A percentile compares a stretch with the other conserved stretches of the same genome.
These are phyloP conservation scores for Epithele typhae DNA, from an alignment of 768 basidiomycete genomes.

Conservation along the genomic window DNA sequence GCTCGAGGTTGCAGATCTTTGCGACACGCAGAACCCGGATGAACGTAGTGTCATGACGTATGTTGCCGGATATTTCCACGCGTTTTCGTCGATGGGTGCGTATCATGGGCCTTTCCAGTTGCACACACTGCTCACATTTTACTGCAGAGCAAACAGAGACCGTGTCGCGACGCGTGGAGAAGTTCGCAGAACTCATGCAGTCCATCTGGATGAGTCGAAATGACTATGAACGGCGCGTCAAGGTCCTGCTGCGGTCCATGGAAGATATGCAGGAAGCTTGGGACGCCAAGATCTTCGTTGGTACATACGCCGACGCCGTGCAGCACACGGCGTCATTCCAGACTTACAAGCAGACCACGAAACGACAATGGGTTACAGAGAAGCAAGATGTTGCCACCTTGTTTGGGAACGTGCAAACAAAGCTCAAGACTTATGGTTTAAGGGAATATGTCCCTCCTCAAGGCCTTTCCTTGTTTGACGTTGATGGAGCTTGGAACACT, in stretches of 20 bases:
- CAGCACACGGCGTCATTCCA: conserved; percentile 67
- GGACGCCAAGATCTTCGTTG: conserved; percentile 59
- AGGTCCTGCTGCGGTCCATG: conserved; percentile 66
- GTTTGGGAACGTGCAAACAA: conserved; percentile 91
- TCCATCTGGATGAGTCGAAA: conserved; percentile 84
- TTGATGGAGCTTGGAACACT: conserved; percentile 73
- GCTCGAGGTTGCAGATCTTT: conserved; percentile 93
- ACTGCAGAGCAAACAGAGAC: conserved; percentile 90
- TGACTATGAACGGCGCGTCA: conserved; percentile 88
- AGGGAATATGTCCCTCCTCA: conserved; percentile 76
- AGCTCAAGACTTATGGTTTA: conserved; percentile 86
- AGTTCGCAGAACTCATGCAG: conserved; percentile 94
- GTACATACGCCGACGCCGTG: conserved; percentile 81
- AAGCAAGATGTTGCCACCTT: conserved; percentile 83
- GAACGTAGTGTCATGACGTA: conserved; percentile 98
- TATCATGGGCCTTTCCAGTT: conserved; percentile 2
- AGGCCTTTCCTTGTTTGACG: conserved; percentile 65
- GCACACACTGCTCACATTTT: conserved; percentile 1
- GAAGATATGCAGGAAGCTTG: conserved; percentile 65
- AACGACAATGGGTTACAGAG: conserved; percentile 86
- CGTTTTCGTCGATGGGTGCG: conserved; percentile 94
- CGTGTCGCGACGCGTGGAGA: conserved; percentile 87
- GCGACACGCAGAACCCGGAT: conserved; percentile 83
- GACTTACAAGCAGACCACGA: conserved; percentile 79
- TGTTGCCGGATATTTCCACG: conserved; percentile 96